Evolutionary conservation across 2,329 filamentous ascomycete species (phyloP), one percentile per base, ranked within the genome.

Genomic region (Colletotrichum abscissum): DNA sequence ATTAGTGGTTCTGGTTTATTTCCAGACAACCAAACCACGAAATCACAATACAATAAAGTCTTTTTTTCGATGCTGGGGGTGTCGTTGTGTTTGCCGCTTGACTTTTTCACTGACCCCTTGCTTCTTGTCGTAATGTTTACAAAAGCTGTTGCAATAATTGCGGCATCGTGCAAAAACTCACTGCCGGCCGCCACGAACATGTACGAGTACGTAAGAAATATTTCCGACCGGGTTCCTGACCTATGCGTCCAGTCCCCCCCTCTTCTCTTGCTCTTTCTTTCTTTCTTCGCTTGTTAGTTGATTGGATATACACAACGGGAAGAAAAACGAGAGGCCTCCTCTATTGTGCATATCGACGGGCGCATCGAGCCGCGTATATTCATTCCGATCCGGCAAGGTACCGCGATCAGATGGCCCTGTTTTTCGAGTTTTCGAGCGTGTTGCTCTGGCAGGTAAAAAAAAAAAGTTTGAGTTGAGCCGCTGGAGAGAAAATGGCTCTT

Each of bases 101-200:
- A 22, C 38, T 42, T 42, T 14, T 56, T 22, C 14, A 16, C 14
- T n/a, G 8, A 49, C 24, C 54, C 69, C 59, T 67, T 64, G 59
- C 59, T 35, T 70, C 46, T 22, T 28, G 19, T 49, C 56, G 19
- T 16, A 16, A 55, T 58, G 52, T 11, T 57, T 54, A 49, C 46
- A 57, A 58, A 26, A 63, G 57, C 22, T 46, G 57, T 68, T 72
- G 64, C 69, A 68, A 49, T 19, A 56, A 68, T 72, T 63, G 69
- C 69, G 35, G 69, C 64, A 68, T 68, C 60, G 30, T 19, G 33
- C 33, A 26, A 56, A 24, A 24, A 56, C 24, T 57, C 60, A 52
- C 28, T 57, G 16, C 57, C 69, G 28, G 57, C 52, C 33, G n/a
- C 49, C 28, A 42, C 38, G 16, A 49, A 49, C 12, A 19, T 49